phyloP scores from a whole-genome alignment of 805 yeast species.

The Candida glaebosa region DNA sequence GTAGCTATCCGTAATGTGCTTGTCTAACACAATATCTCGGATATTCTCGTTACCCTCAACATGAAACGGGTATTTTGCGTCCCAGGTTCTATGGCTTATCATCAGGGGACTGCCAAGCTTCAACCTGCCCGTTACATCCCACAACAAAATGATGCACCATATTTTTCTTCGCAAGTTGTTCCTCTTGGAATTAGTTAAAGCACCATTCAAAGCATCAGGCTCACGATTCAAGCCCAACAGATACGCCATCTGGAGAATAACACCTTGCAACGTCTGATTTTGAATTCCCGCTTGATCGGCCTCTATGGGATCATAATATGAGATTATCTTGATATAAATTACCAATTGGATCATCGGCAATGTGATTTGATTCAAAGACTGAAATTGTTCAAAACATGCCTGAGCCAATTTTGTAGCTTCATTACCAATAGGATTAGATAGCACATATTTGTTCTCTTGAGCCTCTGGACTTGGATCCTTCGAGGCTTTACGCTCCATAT shows the following conservation, averaged over 20 bases:
- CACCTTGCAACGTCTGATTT: constrained; percentile 51
- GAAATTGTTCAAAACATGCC: constrained; percentile 33
- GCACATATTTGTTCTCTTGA: constrained; percentile 21
- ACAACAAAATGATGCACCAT: constrained; percentile 43
- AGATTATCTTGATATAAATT: constrained; percentile 48
- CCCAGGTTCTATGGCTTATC: constrained; percentile 25
- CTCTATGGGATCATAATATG: constrained; percentile 46
- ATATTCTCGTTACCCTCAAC: constrained; percentile 35
- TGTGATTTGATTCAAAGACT: constrained; percentile 36
- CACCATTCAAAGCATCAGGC: constrained; percentile 40
- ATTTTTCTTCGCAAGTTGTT: constrained; percentile 54
- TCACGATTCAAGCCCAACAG: constrained; percentile 68
- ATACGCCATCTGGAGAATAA: constrained; percentile 63
- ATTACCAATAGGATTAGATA: constrained; percentile 27
- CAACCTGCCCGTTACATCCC: constrained; percentile 32
- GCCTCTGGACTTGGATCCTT: constrained; percentile 22
- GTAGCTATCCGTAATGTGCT: background rate
- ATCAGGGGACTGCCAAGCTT: constrained; percentile 29
- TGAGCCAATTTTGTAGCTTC: constrained; percentile 29
- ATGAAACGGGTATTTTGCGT: constrained; percentile 26
- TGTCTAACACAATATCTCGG: constrained; percentile 22
- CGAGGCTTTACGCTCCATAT: constrained; percentile 22
- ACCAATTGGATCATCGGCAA: constrained; percentile 54
- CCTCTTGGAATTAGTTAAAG: constrained; percentile 20
- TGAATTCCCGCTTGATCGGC: constrained; percentile 53